Evolutionary conservation across 208 protist species (phyloP).

Genomic region (Acanthamoeba healyi): DNA sequence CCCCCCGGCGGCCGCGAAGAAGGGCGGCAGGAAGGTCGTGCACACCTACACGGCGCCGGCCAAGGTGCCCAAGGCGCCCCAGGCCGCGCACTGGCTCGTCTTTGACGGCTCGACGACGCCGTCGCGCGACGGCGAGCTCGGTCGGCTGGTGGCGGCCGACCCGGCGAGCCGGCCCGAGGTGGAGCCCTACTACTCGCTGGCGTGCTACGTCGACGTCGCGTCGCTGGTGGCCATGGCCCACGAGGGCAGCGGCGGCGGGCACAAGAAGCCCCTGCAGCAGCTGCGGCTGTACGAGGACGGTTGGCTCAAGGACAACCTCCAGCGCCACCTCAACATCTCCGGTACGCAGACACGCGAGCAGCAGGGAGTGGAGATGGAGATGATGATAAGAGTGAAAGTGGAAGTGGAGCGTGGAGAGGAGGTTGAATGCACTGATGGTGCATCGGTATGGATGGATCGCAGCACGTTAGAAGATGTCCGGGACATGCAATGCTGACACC

Average conservation of each 20-base stretch:
- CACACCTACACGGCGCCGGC: constrained; percentile 7
- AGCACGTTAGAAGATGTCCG: too few relatives aligned
- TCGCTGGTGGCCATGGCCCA: neutral
- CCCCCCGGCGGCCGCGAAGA: neutral
- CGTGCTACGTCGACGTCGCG: constrained; percentile 40
- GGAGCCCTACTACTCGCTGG: constrained; percentile 62
- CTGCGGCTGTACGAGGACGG: constrained; percentile 4
- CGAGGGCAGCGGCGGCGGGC: neutral
- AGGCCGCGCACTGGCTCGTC: neutral
- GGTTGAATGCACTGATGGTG: too few relatives aligned
- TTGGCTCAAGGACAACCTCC: constrained; percentile 23
- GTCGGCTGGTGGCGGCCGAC: neutral
- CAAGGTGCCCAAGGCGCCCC: constrained; percentile 30
- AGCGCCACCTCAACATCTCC: neutral
- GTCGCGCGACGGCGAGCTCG: neutral
- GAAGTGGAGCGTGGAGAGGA: neutral
- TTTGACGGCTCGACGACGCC: neutral
- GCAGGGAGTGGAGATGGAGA: neutral
- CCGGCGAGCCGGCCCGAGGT: neutral
- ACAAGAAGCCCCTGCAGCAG: constrained; percentile 1
- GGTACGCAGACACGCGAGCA: neutral
- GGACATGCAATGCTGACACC: too few relatives aligned
- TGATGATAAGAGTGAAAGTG: neutral
- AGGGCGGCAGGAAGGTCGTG: neutral
- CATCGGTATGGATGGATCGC: too few relatives aligned